Evolutionary conservation across 2,329 filamentous ascomycete genomes (phyloP), one percentile per base, ranked within the genome.

Genomic region (Aspergillus latus): DNA sequence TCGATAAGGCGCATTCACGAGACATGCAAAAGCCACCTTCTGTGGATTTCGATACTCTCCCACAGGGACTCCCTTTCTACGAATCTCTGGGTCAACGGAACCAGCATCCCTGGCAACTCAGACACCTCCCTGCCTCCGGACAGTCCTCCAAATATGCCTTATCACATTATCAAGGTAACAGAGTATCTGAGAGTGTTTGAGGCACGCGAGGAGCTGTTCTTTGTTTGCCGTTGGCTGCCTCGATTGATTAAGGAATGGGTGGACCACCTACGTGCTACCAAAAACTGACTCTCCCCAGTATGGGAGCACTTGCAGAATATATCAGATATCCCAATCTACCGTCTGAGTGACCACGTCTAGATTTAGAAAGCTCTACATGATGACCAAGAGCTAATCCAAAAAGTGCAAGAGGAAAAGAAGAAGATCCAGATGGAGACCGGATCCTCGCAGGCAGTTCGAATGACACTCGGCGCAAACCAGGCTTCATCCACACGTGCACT

Each of bases 311-410:
- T 48, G 43, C 29, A 39, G 13, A 52, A 49, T 26, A 11, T 40
- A 11, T 57, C 52, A 15, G 60, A 62, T n/a, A 59, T 62, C 28
- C 55, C 58, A 7, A 21, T 40, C 21, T 62, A 62, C 52, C 60
- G 60, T 26, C 47, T 62, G 1, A 60, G 60, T 10, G 58, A 62
- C 43, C 60, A 62, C 34, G 52, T 58, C 2, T 62, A 58, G 60
- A 62, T 62, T n/a, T 62, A 58, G 60, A 62, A 54, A 47, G 58
- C 58, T 5, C 40, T 60, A 21, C 34, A 52, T 10, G 45, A 47
- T 11, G 54, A 60, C 29, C 49, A 62, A 34, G 49, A 60, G 10
- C 15, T 62, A 16, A 60, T 59, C 39, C 10, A 49, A 28, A 50
- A 42, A 21, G 51, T 59, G n/a, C 44, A 60, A 37, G 39, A 42